A percentile compares a stretch with the other conserved stretches of the same genome.
phyloP scores from a whole-genome alignment of 768 basidiomycete species.

The Tricholoma furcatifolium region DNA sequence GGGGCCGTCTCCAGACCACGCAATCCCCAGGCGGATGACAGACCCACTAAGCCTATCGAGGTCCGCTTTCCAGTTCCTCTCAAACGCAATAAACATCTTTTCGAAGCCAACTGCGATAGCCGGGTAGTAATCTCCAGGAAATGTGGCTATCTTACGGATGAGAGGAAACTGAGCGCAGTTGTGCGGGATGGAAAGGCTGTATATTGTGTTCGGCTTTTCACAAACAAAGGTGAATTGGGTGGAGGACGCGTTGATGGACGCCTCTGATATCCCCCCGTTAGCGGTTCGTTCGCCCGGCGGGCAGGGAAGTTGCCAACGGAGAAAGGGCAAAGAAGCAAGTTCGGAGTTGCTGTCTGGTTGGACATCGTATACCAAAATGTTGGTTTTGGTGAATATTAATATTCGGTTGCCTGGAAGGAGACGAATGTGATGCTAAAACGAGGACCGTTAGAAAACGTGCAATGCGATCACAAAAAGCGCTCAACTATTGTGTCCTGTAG shows the following conservation, averaged over 20 bases:
- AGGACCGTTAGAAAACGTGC: neutral
- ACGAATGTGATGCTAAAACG: conserved; percentile 2
- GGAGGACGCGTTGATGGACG: neutral
- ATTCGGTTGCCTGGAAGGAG: conserved; percentile 5
- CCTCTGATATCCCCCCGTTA: conserved; percentile 4
- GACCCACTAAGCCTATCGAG: conserved; percentile 7
- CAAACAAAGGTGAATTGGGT: conserved; percentile 4
- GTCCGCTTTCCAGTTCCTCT: conserved; percentile 4
- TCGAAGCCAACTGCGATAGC: conserved; percentile 3
- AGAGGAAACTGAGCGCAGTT: neutral
- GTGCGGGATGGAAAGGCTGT: neutral
- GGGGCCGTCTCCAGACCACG: neutral
- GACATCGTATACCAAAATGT: conserved; percentile 2
- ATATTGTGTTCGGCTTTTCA: conserved; percentile 1
- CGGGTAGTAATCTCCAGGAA: conserved; percentile 4
- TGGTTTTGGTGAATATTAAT: neutral
- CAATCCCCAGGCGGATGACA: neutral
- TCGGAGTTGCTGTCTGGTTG: neutral
- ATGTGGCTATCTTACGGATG: neutral
- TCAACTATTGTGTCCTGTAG: neutral
- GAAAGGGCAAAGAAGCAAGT: neutral
- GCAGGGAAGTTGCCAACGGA: conserved; percentile 1
- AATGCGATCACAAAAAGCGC: neutral
- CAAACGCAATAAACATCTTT: conserved; percentile 7
- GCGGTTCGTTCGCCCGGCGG: neutral